Evolutionary conservation across 1,284 basidiomycete species (phyloP).

Genomic region (Trametes pubescens): DNA sequence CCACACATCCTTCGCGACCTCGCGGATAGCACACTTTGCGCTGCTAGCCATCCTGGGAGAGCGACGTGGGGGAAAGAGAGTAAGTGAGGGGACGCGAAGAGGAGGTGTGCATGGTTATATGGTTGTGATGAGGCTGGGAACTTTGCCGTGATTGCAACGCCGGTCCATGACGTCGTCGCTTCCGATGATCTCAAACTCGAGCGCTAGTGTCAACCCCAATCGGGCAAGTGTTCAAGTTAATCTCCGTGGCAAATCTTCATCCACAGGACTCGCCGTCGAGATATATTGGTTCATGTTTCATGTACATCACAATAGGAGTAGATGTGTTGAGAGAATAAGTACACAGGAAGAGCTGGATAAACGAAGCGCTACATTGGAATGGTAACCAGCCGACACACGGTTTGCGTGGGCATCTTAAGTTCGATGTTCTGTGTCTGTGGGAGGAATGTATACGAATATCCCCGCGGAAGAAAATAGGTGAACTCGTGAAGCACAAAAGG

Average conservation of each 20-base stretch:
- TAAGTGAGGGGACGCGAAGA: neutral
- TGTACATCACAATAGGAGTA: neutral
- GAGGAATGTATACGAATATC: neutral
- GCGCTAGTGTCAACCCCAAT: conserved; percentile 1
- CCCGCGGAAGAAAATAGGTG: conserved; percentile 16
- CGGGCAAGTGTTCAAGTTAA: conserved; percentile 8
- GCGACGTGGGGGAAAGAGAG: neutral
- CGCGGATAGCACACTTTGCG: conserved; percentile 20
- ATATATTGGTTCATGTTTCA: neutral
- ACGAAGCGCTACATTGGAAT: neutral
- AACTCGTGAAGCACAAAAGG: conserved; percentile 6
- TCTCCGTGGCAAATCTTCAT: too few relatives aligned
- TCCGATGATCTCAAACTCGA: neutral
- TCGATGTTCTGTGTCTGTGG: neutral
- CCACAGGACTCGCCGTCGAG: neutral
- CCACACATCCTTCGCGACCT: conserved; percentile 66
- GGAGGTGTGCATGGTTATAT: neutral
- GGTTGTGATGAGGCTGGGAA: neutral
- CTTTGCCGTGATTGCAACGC: neutral
- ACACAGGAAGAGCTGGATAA: too few relatives aligned
- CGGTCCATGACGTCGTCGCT: neutral
- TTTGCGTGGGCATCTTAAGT: conserved; percentile 1
- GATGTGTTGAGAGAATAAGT: too few relatives aligned
- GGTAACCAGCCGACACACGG: neutral
- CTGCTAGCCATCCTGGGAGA: conserved; percentile 3